These are phyloP conservation scores for Aspergillus wentii DNA, from an alignment of 495 filamentous ascomycete species.

Conservation along the genomic window DNA sequence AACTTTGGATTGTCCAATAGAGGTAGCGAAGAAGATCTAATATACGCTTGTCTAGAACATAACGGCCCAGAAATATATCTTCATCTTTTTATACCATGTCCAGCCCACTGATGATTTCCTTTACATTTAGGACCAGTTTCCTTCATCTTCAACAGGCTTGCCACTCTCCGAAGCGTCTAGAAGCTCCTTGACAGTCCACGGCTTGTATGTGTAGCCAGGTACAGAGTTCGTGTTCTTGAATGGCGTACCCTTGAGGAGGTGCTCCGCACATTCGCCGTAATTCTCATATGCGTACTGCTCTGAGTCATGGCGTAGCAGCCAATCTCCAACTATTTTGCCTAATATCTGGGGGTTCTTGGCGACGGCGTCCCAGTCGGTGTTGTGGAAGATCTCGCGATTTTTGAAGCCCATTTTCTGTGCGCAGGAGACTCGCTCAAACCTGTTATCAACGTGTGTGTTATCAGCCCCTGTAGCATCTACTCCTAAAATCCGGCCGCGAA, in stretches of 20 bases:
- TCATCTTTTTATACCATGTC: too few relatives aligned
- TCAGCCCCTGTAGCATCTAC: too few relatives aligned
- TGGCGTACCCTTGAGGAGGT: slow-evolving; percentile 29
- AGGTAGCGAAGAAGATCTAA: too few relatives aligned
- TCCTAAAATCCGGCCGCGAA: too few relatives aligned
- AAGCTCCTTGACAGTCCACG: slow-evolving; percentile 42
- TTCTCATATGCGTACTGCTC: slow-evolving; percentile 55
- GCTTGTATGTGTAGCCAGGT: slow-evolving; percentile 40
- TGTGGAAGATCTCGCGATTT: slow-evolving; percentile 51
- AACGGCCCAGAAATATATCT: too few relatives aligned
- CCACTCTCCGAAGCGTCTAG: slow-evolving; percentile 31
- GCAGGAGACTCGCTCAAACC: slow-evolving; percentile 52
- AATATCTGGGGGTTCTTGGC: slow-evolving; percentile 55
- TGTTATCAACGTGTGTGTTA: slow-evolving; percentile 3
- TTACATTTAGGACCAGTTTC: slow-evolving; percentile 4
- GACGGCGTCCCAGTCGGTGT: slow-evolving; percentile 54
- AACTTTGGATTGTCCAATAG: too few relatives aligned
- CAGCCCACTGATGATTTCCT: too few relatives aligned
- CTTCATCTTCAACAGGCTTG: slow-evolving; percentile 17
- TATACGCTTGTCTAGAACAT: too few relatives aligned
- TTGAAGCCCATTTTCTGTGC: slow-evolving; percentile 53
- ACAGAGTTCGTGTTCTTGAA: slow-evolving; percentile 32
- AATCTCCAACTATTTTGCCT: slow-evolving; percentile 50
- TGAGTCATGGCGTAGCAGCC: slow-evolving; percentile 58
- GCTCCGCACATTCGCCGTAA: slow-evolving; percentile 38